Evolutionary conservation across 495 filamentous ascomycete genomes (phyloP), one percentile per base, ranked within the genome.

Genomic region (Penicillium tannophilum): DNA sequence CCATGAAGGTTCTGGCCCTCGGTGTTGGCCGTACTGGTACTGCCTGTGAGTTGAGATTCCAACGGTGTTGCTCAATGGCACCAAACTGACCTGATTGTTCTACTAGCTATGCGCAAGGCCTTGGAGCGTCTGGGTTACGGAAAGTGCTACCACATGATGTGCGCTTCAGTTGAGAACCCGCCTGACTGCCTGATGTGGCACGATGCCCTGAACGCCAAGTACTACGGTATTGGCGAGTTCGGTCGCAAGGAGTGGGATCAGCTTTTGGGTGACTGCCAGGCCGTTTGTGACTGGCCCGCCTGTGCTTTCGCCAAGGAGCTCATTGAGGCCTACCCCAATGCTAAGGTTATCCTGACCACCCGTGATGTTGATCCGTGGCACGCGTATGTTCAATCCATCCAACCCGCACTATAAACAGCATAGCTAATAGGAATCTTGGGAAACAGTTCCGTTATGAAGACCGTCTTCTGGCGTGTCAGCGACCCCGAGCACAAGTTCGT

Each of bases 81-180:
- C 36, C 30, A 47, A 48, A 55, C 41, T 47, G 33, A 45, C 12
- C 28, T 20, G 31, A 0, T 42, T 14, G 11, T 2, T 47, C 11
- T 19, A 14, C 28, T 48, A 86, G 85, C 85, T 28, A 77, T 88
- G 19, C 80, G 82, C 50, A 81, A 79, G 52, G 86, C 84, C 14
- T 73, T 89, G 11, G 74, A 83, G 54, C 72, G 79, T 36, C 78
- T 89, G 19, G 86, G 86, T 26, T 87, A 86, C 70, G 60, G 76
- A 58, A 79, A 85, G 69, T 83, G 78, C 61, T 87, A 87, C 77
- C 86, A 89, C 74, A 86, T 86, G 75, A 87, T 86, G 83, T 83
- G 82, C 54, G 79, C 82, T 54, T 79, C 80, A 54, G 77, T 87
- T 54, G 83, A 87, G 69, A 81, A 86, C 64, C 81, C 82, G 7